Evolutionary conservation across 331 rosid species (phyloP).

Genomic region (Quercus phellos): DNA sequence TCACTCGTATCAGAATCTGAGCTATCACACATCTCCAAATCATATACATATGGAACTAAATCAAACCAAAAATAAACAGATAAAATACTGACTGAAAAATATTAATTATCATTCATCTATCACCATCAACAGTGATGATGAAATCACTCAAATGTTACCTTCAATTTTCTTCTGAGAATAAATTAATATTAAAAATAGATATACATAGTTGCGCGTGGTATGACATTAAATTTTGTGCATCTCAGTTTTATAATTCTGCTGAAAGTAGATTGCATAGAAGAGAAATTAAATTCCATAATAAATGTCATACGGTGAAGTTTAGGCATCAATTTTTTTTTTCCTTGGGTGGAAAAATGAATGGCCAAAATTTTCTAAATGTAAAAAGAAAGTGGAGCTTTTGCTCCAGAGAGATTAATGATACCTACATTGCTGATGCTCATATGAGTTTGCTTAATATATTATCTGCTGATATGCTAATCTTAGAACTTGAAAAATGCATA

Average conservation of each 20-base stretch:
- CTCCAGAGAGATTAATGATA: background rate
- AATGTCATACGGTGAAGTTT: too few species aligned
- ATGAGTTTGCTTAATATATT: background rate
- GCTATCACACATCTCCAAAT: constrained; percentile 37
- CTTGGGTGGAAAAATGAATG: background rate
- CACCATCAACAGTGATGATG: background rate
- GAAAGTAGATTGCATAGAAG: background rate
- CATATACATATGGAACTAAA: constrained; percentile 15
- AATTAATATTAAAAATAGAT: background rate
- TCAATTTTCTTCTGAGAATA: background rate
- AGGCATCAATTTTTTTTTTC: background rate
- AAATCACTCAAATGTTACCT: background rate
- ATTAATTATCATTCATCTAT: background rate
- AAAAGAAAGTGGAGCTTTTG: background rate
- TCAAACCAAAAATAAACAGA: background rate
- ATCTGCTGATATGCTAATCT: background rate
- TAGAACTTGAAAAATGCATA: background rate
- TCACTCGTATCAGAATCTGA: constrained; percentile 44
- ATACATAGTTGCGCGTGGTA: background rate
- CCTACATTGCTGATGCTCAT: background rate
- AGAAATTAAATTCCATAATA: background rate
- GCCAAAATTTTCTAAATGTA: background rate
- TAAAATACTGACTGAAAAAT: background rate
- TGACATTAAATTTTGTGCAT: background rate
- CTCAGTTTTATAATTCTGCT: background rate